Percentiles rank a stretch among this genome's conserved stretches.
Conservation (phyloP, 2,329 filamentous ascomycete species). For the Tolypocladium capitatum region DNA sequence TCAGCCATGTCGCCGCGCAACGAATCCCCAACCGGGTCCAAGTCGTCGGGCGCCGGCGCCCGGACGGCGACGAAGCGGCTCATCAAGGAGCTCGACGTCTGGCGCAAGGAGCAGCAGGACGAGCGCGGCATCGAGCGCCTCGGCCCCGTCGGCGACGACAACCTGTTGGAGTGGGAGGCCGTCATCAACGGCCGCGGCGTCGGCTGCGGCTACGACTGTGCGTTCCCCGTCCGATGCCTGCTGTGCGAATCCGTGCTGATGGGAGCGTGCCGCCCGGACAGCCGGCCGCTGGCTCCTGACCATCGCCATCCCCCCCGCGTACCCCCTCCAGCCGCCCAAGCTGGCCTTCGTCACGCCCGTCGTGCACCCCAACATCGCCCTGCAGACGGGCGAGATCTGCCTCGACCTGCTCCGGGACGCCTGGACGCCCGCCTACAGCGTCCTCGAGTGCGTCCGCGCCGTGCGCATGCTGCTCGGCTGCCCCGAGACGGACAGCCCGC, state of each 20-base stretch:
- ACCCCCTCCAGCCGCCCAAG: conserved; percentile 65
- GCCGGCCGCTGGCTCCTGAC: conserved; percentile 70
- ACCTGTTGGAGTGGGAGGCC: conserved; percentile 44
- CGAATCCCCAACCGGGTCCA: conserved; percentile 8
- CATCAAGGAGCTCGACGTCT: conserved; percentile 42
- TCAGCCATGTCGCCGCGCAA: conserved; percentile 5
- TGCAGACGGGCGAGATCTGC: conserved; percentile 77
- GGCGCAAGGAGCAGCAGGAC: conserved; percentile 32
- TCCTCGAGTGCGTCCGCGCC: conserved; percentile 60
- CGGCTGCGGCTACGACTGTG: conserved; percentile 43
- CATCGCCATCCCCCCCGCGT: conserved; percentile 63
- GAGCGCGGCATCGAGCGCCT: conserved; percentile 46
- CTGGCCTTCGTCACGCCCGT: conserved; percentile 75
- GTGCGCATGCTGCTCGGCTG: conserved; percentile 52
- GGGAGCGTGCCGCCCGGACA: conserved; percentile 13
- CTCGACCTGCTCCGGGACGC: conserved; percentile 68
- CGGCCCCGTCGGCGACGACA: conserved; percentile 38
- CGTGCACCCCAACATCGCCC: conserved; percentile 67
- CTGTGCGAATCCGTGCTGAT: too few species aligned
- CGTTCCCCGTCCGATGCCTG: conserved; percentile 9
- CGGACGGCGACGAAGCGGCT: conserved; percentile 42
- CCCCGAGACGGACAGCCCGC: conserved; percentile 59
- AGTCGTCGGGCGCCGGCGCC: conserved; percentile 12
- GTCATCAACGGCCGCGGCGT: conserved; percentile 46
- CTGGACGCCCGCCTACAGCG: conserved; percentile 79